Base-by-base conservation (phyloP, 345 rosid species). In the Murraya paniculata region DNA sequence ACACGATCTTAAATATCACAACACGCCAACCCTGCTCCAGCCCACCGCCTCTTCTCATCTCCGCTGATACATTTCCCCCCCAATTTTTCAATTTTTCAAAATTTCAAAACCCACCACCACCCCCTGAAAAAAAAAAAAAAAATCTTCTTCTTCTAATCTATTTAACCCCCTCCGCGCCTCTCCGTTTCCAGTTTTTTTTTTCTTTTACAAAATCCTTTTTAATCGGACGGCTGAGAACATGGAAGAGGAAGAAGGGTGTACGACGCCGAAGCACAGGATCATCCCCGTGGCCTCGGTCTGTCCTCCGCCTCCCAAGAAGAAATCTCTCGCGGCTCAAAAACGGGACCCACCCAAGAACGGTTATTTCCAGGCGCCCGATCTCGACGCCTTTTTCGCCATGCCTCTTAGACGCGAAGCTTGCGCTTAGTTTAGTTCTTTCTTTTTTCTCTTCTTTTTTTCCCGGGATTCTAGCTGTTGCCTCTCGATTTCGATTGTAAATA, bases 271-370 rank as follows among this genome's bases (percentile, higher is more conserved):
- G 72, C 84, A 85, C 60, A 33, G 35, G 64, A 91, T 91, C 24
- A 91, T 91, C 9, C 91, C 96, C 25, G 74, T 62, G 77, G 77
- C 78, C 18, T 48, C 79, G 21, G 82, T 75, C 33, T 90, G 92
- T 66, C 96, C 96, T 9, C 98, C 94, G 45, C 90, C 90, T 7
- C 91, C 90, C 56, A 89, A 81, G 87, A 93, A 89, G 85, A 83
- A 81, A 80, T 58, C 68, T 0, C 74, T 18, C 64, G 71, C 64
- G 38, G 82, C 81, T 36, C 85, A 72, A 75, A 87, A 62, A 64
- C 81, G 85, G 60, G 91, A 83, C 27, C 91, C 91, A 11, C 94
- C 96, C 21, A 82, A 81, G 83, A 84, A 86, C 48, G 93, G 93
- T 16, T 93, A 83, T 76, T 91, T 93, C 61, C 92, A 84, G 71